phyloP scores from a whole-genome alignment of 2,329 filamentous ascomycete species.

The Colletotrichum phormii region DNA sequence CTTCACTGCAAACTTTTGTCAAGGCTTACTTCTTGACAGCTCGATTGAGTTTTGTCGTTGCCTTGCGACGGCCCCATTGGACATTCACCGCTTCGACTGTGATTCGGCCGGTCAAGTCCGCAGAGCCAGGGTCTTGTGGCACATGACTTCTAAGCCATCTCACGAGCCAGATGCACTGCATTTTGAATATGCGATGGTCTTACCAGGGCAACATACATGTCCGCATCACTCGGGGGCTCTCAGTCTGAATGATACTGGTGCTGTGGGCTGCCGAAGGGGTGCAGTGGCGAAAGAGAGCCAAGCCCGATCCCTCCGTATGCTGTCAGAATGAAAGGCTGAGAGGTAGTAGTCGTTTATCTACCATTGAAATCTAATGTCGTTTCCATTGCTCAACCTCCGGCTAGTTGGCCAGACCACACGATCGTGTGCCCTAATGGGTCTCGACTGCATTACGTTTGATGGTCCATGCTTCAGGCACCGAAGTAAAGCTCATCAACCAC shows the following conservation, averaged over 20 bases:
- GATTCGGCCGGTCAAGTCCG: conserved; percentile 7
- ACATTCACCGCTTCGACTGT: neutral
- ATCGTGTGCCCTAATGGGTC: neutral
- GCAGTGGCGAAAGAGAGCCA: neutral
- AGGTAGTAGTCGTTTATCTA: neutral
- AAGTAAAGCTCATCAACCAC: neutral
- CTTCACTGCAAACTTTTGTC: neutral
- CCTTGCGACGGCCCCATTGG: neutral
- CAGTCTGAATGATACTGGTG: neutral
- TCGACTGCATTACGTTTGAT: neutral
- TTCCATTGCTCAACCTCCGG: neutral
- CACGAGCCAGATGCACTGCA: neutral
- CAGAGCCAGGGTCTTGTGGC: too few species aligned
- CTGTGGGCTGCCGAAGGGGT: neutral
- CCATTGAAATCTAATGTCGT: neutral
- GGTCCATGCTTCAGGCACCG: neutral
- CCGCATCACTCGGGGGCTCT: neutral
- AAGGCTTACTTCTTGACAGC: neutral
- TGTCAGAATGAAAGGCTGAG: neutral
- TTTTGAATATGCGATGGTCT: too few species aligned
- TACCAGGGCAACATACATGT: too few species aligned
- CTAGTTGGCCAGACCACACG: neutral
- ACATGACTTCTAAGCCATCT: neutral
- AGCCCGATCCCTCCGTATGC: neutral
- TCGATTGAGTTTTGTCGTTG: neutral